These are phyloP conservation scores for Cornus suecica DNA, from an alignment of 148 eudicot genomes.

Conservation along the genomic window DNA sequence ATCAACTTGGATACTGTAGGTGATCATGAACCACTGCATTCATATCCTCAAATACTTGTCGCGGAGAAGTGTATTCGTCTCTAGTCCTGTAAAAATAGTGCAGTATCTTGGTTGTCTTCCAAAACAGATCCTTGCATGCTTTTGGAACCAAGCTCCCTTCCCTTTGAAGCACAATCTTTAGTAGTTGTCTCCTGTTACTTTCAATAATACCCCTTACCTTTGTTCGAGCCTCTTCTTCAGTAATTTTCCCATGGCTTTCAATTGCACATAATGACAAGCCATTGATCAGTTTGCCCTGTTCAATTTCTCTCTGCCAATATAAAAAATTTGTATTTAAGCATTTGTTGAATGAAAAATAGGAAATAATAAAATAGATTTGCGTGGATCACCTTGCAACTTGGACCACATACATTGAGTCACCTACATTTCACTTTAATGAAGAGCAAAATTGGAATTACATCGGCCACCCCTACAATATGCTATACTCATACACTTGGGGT, in stretches of 20 bases:
- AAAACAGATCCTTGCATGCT: not conserved
- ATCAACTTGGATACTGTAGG: no score
- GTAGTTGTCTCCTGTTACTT: not conserved
- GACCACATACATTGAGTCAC: no score
- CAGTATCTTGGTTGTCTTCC: not conserved
- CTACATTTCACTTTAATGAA: no score
- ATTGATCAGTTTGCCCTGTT: not conserved
- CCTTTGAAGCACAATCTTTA: not conserved
- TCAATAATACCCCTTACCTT: not conserved
- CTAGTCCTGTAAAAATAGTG: not conserved
- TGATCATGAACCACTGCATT: not conserved
- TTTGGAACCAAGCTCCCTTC: conserved; percentile 6
- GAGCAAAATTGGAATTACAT: no score
- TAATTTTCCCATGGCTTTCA: not conserved
- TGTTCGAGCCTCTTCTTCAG: not conserved
- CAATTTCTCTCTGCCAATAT: not conserved
- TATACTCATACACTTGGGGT: no score
- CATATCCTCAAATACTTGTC: not conserved
- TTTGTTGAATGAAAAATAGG: no score
- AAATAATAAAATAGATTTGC: no score
- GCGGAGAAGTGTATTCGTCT: not conserved
- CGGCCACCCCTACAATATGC: no score
- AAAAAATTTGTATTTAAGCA: no score
- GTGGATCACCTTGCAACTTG: no score
- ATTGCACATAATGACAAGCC: not conserved